A percentile compares a stretch with the other conserved stretches of the same genome.
phyloP scores from a whole-genome alignment of 148 eudicot species.

The Cornus controversa region DNA sequence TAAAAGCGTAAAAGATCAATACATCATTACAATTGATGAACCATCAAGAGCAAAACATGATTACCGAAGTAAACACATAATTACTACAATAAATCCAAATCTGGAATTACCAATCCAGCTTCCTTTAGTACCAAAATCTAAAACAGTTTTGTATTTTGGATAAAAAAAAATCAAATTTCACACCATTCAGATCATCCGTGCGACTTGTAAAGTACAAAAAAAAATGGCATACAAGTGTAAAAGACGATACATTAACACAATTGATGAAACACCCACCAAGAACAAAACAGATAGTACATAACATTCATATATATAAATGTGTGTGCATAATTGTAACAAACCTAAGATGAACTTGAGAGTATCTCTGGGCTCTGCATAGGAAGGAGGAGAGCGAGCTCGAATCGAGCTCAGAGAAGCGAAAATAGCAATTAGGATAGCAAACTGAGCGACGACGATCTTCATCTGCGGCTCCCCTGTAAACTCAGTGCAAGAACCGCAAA shows the following conservation, averaged over 20 bases:
- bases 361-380: not conserved
- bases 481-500: constrained; percentile 18
- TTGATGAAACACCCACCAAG: too few relatives aligned
- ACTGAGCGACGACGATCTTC: constrained; percentile 14
- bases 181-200: too few relatives aligned
- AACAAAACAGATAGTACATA: too few relatives aligned
- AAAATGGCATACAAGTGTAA: too few relatives aligned
- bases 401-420: constrained; percentile 9
- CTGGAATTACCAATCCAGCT: too few relatives aligned
- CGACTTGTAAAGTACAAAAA: too few relatives aligned
- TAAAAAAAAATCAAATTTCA: too few relatives aligned
- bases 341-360: constrained; percentile 22
- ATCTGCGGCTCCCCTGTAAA: constrained; percentile 11
- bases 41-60: not conserved
- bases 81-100: too few relatives aligned
- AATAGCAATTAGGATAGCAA: not conserved
- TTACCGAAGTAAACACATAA: too few relatives aligned
- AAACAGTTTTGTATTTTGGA: too few relatives aligned
- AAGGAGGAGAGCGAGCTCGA: constrained; percentile 10
- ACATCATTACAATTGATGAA: not conserved
- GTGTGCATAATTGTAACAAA: not conserved
- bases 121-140: too few relatives aligned
- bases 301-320: not conserved
- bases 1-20: not conserved
- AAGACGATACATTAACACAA: too few relatives aligned